phyloP scores from a whole-genome alignment of 2,329 filamentous ascomycete genomes.

The Colletotrichum sp. region DNA sequence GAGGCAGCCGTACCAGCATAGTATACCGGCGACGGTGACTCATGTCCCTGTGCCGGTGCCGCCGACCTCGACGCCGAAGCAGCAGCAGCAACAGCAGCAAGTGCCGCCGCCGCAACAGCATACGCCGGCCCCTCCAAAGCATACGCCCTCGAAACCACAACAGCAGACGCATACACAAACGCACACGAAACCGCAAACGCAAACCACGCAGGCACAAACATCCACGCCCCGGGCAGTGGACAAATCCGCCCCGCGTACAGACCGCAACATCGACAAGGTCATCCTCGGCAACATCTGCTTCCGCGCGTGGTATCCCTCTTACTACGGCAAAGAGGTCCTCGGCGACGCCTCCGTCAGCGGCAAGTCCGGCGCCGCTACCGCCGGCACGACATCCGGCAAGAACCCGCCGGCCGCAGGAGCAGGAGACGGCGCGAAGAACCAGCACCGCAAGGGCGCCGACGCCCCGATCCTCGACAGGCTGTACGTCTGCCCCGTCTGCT shows the following conservation, averaged over 20 bases:
- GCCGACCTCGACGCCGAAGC: constrained; percentile 22
- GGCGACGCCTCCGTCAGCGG: constrained; percentile 45
- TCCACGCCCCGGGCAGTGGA: constrained; percentile 22
- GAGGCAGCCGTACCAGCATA: constrained; percentile 1
- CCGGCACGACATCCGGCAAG: background rate
- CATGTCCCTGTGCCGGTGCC: constrained; percentile 7
- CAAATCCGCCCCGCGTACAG: constrained; percentile 46
- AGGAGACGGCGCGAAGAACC: constrained; percentile 31
- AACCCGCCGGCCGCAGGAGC: background rate
- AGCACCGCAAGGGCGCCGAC: constrained; percentile 33
- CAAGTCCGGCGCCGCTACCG: constrained; percentile 9
- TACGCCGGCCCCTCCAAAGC: constrained; percentile 2
- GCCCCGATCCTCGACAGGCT: constrained; percentile 66
- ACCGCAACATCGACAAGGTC: constrained; percentile 86
- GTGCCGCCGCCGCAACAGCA: background rate
- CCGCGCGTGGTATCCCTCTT: constrained; percentile 91
- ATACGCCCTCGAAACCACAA: constrained; percentile 23
- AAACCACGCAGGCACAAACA: constrained; percentile 5
- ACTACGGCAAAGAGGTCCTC: constrained; percentile 77
- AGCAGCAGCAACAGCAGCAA: constrained; percentile 23
- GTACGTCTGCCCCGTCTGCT: constrained; percentile 91
- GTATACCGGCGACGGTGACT: background rate
- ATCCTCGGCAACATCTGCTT: constrained; percentile 85
- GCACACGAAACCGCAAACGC: background rate
- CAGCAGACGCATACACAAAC: constrained; percentile 15